Conservation (phyloP, 192 early-diverging fungal genomes). For the Cladochytrium replicatum region DNA sequence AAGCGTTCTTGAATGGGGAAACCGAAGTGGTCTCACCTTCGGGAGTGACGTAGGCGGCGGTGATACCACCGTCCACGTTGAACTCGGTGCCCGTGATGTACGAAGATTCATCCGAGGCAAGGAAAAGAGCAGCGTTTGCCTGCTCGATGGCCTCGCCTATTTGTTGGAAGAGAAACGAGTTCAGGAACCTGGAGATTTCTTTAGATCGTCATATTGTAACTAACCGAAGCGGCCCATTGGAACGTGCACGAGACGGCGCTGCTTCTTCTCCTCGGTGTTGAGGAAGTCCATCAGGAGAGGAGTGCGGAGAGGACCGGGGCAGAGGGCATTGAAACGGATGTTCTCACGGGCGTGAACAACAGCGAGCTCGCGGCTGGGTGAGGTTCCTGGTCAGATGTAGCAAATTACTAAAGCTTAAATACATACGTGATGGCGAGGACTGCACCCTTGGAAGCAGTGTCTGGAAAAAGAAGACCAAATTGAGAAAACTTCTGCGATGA, state of each 20-base stretch:
- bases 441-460: slow-evolving; percentile 81
- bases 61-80: slow-evolving; percentile 68
- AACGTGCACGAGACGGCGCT: slow-evolving; percentile 64
- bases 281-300: slow-evolving; percentile 76
- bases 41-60: slow-evolving; percentile 52
- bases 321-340: slow-evolving; percentile 73
- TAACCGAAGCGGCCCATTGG: slow-evolving; percentile 76
- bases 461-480: slow-evolving; percentile 13
- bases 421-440: slow-evolving; percentile 71
- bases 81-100: slow-evolving; percentile 79
- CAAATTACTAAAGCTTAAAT: background rate
- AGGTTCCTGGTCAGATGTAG: background rate
- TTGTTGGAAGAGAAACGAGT: background rate
- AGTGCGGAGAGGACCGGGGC: slow-evolving; percentile 71
- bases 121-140: slow-evolving; percentile 69
- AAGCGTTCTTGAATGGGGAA: slow-evolving; percentile 18
- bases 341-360: slow-evolving; percentile 78
- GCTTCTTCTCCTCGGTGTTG: slow-evolving; percentile 75
- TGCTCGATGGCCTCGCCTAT: slow-evolving; percentile 75
- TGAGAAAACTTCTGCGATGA: too few species aligned
- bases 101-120: slow-evolving; percentile 67
- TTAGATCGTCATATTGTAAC: slow-evolving; percentile 2
- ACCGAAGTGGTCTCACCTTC: slow-evolving; percentile 14
- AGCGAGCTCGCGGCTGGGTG: slow-evolving; percentile 58
- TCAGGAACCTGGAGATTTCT: too few species aligned